Conservation (phyloP, 1,284 basidiomycete species). For the Ceraceosorus guamensis region DNA sequence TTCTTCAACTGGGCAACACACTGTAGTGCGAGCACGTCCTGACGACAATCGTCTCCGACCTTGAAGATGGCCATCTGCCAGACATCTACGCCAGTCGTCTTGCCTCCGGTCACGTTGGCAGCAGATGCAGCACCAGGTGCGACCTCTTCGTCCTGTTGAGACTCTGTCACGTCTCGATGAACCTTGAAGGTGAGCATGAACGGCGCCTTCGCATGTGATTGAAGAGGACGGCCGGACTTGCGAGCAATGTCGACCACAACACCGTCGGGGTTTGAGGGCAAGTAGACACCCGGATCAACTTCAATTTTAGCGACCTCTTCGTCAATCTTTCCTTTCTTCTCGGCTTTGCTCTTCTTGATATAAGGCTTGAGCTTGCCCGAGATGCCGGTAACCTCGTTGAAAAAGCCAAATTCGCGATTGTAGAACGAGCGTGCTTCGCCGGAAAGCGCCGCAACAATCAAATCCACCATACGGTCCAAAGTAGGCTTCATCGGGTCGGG, state of each 20-base stretch:
- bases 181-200: conserved; percentile 99
- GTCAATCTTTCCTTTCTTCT: conserved; percentile 99
- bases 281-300: conserved; percentile 87
- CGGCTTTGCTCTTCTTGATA: conserved; percentile 89
- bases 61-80: conserved; percentile 99
- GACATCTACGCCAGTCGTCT: conserved; percentile 55
- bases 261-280: conserved; percentile 96
- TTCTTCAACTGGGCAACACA: conserved; percentile 99
- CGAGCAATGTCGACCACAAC: conserved; percentile 93
- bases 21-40: conserved; percentile 92
- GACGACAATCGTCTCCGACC: conserved; percentile 97
- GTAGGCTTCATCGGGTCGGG: conserved; percentile 90
- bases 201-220: conserved; percentile 97
- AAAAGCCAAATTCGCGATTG: conserved; percentile 91
- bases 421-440: conserved; percentile 89
- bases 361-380: conserved; percentile 95
- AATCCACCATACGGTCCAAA: conserved; percentile 76
- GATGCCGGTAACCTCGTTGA: conserved; percentile 91
- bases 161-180: conserved; percentile 50
- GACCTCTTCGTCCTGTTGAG: conserved; percentile 16
- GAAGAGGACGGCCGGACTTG: conserved; percentile 87
- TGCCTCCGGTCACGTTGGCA: conserved; percentile 17
- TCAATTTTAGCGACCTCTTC: conserved; percentile 97
- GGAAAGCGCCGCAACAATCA: conserved; percentile 75
- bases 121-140: conserved; percentile 38